Evolutionary conservation across 495 filamentous ascomycete species (phyloP), one percentile per base, ranked within the genome.

Genomic region (Cladorrhinum samala): DNA sequence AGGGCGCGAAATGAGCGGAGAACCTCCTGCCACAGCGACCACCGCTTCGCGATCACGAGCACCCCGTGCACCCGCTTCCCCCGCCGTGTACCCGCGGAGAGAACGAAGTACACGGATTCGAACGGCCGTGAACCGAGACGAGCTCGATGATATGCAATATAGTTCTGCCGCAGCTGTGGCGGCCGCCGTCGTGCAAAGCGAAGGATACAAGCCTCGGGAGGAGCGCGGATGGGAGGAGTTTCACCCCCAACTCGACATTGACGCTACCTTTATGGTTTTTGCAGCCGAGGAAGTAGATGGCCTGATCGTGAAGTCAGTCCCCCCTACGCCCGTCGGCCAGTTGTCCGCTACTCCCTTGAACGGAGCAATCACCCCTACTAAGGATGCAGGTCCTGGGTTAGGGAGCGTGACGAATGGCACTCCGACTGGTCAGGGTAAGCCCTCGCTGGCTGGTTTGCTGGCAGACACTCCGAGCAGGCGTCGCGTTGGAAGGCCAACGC

Each of bases 211-310:
- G 65, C 93, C 93, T 2, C 78, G 93, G 52, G 93, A 99, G 68
- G 93, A 99, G 69, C 84, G 91, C 50, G 87, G 88, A 13, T 99
- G 91, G 87, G 89, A 94, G 61, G 94, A 97, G 68, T 97, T 96
- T 50, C 93, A 99, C 67, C 91, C 87, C 11, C 86, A 96, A 60
- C 78, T 99, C 30, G 91, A 97, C 67, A 87, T 95, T 53, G 89
- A 93, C 44, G 77, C 77, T 23, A 79, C 75, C 16, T 83, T 97
- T 46, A 81, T 82, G 37, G 75, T 96, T 2, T 93, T 92, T 66
- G 80, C 77, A 36, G 81, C 91, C 8, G 82, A 91, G 53, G 87
- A 96, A 46, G 87, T 97, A 14, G 94, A 97, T 65, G 87, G 84
- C 19, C 21, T 47, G 24, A 70, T 75, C 40, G 62, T 65, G 18